A percentile compares a stretch with the other conserved stretches of the same genome.
phyloP scores from a whole-genome alignment of 2,329 filamentous ascomycete species.

The Calonectria pseudoturangicola region DNA sequence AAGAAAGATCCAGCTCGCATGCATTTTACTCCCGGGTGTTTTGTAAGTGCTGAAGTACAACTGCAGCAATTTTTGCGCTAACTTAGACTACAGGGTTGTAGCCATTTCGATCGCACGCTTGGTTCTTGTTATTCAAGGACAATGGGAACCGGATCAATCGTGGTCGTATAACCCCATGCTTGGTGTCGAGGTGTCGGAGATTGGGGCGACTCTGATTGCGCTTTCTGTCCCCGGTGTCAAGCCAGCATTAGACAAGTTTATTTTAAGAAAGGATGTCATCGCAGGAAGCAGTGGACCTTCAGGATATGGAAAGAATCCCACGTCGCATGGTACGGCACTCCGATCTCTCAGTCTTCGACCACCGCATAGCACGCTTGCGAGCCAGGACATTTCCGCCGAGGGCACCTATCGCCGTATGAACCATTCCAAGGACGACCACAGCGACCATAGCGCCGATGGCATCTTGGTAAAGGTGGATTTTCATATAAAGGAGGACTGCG shows the following conservation, averaged over 20 bases:
- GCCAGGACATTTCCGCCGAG: slow-evolving; percentile 51
- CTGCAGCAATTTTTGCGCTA: neutral
- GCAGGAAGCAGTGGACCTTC: slow-evolving; percentile 48
- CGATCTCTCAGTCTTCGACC: slow-evolving; percentile 57
- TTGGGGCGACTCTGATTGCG: slow-evolving; percentile 69
- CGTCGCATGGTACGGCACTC: slow-evolving; percentile 54
- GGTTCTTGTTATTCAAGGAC: slow-evolving; percentile 67
- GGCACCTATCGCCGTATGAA: slow-evolving; percentile 50
- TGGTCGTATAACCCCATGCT: slow-evolving; percentile 72
- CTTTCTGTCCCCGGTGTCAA: slow-evolving; percentile 71
- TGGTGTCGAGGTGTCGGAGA: slow-evolving; percentile 69
- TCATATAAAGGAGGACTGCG: slow-evolving; percentile 55
- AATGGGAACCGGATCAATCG: slow-evolving; percentile 68
- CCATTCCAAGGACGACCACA: slow-evolving; percentile 49
- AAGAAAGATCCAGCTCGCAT: slow-evolving; percentile 67
- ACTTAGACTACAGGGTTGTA: slow-evolving; percentile 62
- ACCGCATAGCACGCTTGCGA: slow-evolving; percentile 55
- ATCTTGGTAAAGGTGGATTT: slow-evolving; percentile 62
- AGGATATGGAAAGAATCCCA: slow-evolving; percentile 49
- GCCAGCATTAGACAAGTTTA: slow-evolving; percentile 63
- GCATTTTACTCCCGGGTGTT: slow-evolving; percentile 69
- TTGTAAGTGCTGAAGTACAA: slow-evolving; percentile 59
- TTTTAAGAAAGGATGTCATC: slow-evolving; percentile 53
- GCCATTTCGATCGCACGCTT: slow-evolving; percentile 68
- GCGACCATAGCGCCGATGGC: slow-evolving; percentile 54